phyloP scores from a whole-genome alignment of 169 alveolate genomes.

The Plasmodium yoelii region DNA sequence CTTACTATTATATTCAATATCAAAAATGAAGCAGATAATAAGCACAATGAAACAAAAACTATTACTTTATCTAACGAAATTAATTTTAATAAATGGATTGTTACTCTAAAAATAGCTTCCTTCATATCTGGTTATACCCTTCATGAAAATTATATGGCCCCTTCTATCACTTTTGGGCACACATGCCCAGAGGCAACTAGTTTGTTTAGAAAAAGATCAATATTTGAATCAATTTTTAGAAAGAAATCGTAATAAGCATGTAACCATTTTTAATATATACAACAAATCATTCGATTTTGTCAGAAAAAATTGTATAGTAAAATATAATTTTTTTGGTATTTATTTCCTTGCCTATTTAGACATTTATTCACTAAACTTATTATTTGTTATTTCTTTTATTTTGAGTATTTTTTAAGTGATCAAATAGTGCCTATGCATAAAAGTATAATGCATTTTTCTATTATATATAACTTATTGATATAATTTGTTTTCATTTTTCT shows the following conservation, averaged over 20 bases:
- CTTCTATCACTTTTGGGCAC: conserved; percentile 83
- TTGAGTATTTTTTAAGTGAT: too few species aligned
- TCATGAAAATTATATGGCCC: conserved; percentile 76
- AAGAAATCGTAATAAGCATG: neutral
- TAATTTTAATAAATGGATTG: conserved; percentile 81
- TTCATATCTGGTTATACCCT: conserved; percentile 75
- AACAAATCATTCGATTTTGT: too few species aligned
- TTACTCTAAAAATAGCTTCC: conserved; percentile 83
- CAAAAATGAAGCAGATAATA: conserved; percentile 14
- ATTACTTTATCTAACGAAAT: conserved; percentile 24
- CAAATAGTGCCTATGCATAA: too few species aligned
- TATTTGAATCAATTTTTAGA: conserved; percentile 22
- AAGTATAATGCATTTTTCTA: too few species aligned
- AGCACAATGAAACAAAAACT: conserved; percentile 30
- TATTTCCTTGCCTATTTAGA: too few species aligned
- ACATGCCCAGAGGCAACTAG: conserved; percentile 82
- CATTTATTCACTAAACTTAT: too few species aligned
- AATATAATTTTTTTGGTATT: too few species aligned
- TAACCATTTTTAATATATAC: too few species aligned
- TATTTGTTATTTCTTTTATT: too few species aligned
- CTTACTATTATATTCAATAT: conserved; percentile 69
- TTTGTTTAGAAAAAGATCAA: conserved; percentile 52
- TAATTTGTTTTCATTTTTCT: too few species aligned
- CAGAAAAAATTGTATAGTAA: too few species aligned
- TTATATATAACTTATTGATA: too few species aligned